Evolutionary conservation across 1,284 basidiomycete species (phyloP).

Genomic region (Cryptococcus depauperatus): DNA sequence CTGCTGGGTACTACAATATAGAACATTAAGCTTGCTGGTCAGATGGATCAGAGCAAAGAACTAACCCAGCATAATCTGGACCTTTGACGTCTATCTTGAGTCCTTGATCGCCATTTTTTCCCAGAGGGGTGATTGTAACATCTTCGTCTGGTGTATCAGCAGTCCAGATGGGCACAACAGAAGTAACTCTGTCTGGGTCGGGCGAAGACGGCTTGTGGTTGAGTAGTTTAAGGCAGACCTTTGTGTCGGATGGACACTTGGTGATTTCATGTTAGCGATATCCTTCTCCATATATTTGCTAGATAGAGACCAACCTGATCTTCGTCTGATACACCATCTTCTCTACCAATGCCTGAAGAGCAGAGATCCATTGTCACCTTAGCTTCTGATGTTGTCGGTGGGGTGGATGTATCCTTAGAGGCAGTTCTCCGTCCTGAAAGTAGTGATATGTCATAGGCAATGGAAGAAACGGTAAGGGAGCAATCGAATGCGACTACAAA

Average conservation of each 20-base stretch:
- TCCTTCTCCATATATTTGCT: neutral
- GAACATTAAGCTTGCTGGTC: neutral
- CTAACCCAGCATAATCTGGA: slow-evolving; percentile 41
- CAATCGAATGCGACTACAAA: slow-evolving; percentile 20
- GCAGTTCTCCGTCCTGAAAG: slow-evolving; percentile 22
- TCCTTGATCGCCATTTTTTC: slow-evolving; percentile 27
- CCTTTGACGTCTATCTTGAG: slow-evolving; percentile 28
- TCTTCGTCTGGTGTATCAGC: slow-evolving; percentile 26
- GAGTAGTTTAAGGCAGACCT: slow-evolving; percentile 36
- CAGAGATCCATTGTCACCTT: slow-evolving; percentile 35
- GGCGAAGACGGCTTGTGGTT: slow-evolving; percentile 37
- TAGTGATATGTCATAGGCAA: slow-evolving; percentile 31
- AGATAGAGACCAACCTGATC: slow-evolving; percentile 35
- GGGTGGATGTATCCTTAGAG: slow-evolving; percentile 30
- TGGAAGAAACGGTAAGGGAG: slow-evolving; percentile 12
- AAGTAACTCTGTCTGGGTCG: slow-evolving; percentile 34
- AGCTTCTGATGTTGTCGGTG: slow-evolving; percentile 38
- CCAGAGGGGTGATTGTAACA: slow-evolving; percentile 18
- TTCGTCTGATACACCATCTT: slow-evolving; percentile 32
- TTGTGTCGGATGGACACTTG: slow-evolving; percentile 39
- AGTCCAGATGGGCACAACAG: slow-evolving; percentile 42
- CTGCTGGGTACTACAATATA: slow-evolving; percentile 20
- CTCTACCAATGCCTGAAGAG: slow-evolving; percentile 14
- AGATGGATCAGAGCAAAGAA: neutral
- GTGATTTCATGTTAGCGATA: neutral